phyloP scores from a whole-genome alignment of 805 yeast genomes.

The Metschnikowia kofuensis region DNA sequence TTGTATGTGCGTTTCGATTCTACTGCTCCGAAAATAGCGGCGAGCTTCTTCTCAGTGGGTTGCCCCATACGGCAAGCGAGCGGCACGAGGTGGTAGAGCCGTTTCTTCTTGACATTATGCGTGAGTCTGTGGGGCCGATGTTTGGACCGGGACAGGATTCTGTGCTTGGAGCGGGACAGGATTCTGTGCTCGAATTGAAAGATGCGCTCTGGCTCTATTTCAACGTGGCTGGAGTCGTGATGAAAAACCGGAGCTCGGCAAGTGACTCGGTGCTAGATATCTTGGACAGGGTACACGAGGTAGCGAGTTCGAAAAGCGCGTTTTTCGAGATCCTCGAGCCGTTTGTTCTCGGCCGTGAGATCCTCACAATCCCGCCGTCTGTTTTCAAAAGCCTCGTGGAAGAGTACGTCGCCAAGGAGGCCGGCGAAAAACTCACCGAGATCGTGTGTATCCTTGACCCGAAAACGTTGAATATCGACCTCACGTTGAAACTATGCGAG shows the following conservation, averaged over 20 bases:
- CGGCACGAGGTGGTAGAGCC: slow-evolving; percentile 51
- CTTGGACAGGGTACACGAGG: slow-evolving; percentile 25
- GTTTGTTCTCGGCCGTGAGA: slow-evolving; percentile 45
- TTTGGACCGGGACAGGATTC: slow-evolving; percentile 16
- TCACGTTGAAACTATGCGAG: slow-evolving; percentile 62
- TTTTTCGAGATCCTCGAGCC: slow-evolving; percentile 56
- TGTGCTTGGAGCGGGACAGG: not conserved
- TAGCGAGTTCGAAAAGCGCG: slow-evolving; percentile 24
- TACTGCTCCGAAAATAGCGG: slow-evolving; percentile 44
- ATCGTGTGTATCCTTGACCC: slow-evolving; percentile 69
- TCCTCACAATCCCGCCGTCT: slow-evolving; percentile 56
- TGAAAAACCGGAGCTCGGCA: slow-evolving; percentile 6
- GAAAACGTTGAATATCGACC: slow-evolving; percentile 69
- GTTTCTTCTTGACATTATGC: slow-evolving; percentile 55
- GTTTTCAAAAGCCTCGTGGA: slow-evolving; percentile 62
- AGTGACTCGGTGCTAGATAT: slow-evolving; percentile 12
- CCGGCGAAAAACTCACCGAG: slow-evolving; percentile 57
- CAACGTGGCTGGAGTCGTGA: slow-evolving; percentile 13
- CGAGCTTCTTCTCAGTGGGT: slow-evolving; percentile 50
- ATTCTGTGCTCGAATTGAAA: not conserved
- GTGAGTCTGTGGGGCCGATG: slow-evolving; percentile 47
- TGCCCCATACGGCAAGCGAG: slow-evolving; percentile 45
- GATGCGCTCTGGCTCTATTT: slow-evolving; percentile 14
- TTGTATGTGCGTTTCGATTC: slow-evolving; percentile 52
- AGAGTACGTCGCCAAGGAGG: slow-evolving; percentile 38